Percentiles rank a stretch among this genome's conserved stretches.
Evolutionary conservation across 805 yeast genomes (phyloP).

Genomic region (Starmerella asiatica): DNA sequence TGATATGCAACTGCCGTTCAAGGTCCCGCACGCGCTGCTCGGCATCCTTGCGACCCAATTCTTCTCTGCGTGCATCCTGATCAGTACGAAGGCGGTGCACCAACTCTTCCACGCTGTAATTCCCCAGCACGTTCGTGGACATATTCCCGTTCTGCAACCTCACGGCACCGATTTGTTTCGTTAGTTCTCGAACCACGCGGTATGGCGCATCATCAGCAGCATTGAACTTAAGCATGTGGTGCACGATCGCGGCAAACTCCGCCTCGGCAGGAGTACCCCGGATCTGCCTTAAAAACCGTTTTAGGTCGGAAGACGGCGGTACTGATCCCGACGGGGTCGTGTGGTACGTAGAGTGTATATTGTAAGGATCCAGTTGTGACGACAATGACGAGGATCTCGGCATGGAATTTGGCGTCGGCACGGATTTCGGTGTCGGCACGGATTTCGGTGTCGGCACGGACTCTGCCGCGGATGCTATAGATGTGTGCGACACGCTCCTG

Average conservation of each 20-base stretch:
- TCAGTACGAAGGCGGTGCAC: slow-evolving; percentile 67
- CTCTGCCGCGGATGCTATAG: background rate
- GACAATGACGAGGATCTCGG: background rate
- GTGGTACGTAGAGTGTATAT: too few relatives aligned
- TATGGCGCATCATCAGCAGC: slow-evolving; percentile 37
- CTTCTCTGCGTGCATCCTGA: slow-evolving; percentile 69
- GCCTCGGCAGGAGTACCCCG: slow-evolving; percentile 34
- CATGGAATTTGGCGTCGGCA: background rate
- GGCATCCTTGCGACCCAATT: slow-evolving; percentile 40
- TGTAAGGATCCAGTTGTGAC: background rate
- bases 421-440: background rate
- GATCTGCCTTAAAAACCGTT: slow-evolving; percentile 44
- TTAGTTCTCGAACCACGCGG: slow-evolving; percentile 50
- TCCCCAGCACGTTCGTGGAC: slow-evolving; percentile 34
- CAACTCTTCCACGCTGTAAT: slow-evolving; percentile 61
- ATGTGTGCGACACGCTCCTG: background rate
- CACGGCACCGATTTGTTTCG: slow-evolving; percentile 34
- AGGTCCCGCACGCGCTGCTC: slow-evolving; percentile 41
- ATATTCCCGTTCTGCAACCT: slow-evolving; percentile 35
- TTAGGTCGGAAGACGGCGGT: slow-evolving; percentile 38
- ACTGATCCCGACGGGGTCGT: too few relatives aligned
- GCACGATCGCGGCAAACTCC: slow-evolving; percentile 24
- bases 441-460: background rate
- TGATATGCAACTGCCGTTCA: slow-evolving; percentile 39
- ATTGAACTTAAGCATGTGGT: slow-evolving; percentile 40